Evolutionary conservation across 345 rosid genomes (phyloP), one percentile per base, ranked within the genome.

Genomic region (Corchorus olitorius): DNA sequence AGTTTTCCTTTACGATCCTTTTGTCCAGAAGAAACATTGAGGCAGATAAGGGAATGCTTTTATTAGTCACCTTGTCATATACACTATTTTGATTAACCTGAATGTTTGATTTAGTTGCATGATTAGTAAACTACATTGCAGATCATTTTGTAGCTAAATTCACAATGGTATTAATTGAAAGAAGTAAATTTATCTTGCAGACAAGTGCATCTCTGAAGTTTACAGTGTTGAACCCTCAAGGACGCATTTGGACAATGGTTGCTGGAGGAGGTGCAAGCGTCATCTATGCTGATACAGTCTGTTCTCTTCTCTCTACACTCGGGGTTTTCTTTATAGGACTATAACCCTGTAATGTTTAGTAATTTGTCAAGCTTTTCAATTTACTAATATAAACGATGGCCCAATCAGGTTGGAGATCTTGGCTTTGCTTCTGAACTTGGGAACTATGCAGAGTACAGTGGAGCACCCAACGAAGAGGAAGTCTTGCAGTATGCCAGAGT

Each of bases 241-340:
- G 98, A 61, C 73, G 97, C 79, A 96, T 96, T 80, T 93, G 98
- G 98, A 92, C 93, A 55, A 90, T 91, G 98, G 99, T 93, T 10
- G 97, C 97, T 75, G 98, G 99, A 73, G 98, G 99, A 59, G 99
- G 99, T 81, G 99, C 99, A 75, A 93, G 98, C 83, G 99, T 96
- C 86, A 93, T 93, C 83, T 96, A 93, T 81, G 97, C 98, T 0
- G 98, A 92, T 78, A 95, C 97, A 0, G 97, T 94, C 80, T 74
- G 91, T 72, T 77, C 46, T 78, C 5, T 63, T 75, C 61, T 17
- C 34, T 52, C 43, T 27, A 33, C 39, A 4, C 37, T 74, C 59
- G 1, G 7, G 49, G 20, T 48, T 61, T 50, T 74, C 19, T 62
- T 14, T 16, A 62, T n/a, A 11, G 43, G 59, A 34, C 33, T 48